phyloP scores from a whole-genome alignment of 371 early-diverging fungal species.

The Nematocida sp. region DNA sequence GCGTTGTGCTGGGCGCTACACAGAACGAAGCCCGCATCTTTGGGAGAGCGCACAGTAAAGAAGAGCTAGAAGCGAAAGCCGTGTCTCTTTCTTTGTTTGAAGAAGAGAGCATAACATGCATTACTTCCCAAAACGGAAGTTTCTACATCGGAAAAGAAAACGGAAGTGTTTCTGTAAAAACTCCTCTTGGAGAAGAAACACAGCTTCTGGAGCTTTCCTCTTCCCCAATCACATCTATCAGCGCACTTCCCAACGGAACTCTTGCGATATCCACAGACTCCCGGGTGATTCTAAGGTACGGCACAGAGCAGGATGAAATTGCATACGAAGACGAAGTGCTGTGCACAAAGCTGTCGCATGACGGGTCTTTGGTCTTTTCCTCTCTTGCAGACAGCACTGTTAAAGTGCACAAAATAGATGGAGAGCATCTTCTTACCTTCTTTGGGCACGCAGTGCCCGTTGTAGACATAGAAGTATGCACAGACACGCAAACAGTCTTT shows the following conservation, averaged over 20 bases:
- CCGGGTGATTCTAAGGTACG: not conserved
- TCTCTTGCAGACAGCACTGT: conserved; percentile 55
- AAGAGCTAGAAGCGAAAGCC: not conserved
- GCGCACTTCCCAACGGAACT: not conserved
- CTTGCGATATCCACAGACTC: conserved; percentile 4
- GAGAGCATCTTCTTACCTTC: conserved; percentile 41
- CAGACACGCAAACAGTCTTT: conserved; percentile 44
- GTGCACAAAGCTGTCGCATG: conserved; percentile 40
- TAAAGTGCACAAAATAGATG: conserved; percentile 51
- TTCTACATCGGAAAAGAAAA: conserved; percentile 30
- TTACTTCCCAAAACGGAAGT: not conserved
- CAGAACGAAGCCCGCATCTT: conserved; percentile 30
- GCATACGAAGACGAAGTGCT: conserved; percentile 40
- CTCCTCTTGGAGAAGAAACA: not conserved
- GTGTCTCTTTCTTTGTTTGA: conserved; percentile 12
- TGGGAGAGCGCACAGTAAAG: not conserved
- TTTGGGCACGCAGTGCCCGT: conserved; percentile 65
- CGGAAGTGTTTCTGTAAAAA: conserved; percentile 5
- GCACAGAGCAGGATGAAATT: conserved; percentile 19
- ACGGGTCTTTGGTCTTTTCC: conserved; percentile 32
- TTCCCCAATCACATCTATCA: conserved; percentile 1
- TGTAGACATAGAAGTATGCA: conserved; percentile 48
- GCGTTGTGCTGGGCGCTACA: conserved; percentile 18
- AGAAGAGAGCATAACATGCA: conserved; percentile 17
- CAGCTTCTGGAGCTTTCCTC: not conserved